These are phyloP conservation scores for Zymoseptoria tritici DNA, from an alignment of 2,329 filamentous ascomycete genomes.

Conservation along the genomic window DNA sequence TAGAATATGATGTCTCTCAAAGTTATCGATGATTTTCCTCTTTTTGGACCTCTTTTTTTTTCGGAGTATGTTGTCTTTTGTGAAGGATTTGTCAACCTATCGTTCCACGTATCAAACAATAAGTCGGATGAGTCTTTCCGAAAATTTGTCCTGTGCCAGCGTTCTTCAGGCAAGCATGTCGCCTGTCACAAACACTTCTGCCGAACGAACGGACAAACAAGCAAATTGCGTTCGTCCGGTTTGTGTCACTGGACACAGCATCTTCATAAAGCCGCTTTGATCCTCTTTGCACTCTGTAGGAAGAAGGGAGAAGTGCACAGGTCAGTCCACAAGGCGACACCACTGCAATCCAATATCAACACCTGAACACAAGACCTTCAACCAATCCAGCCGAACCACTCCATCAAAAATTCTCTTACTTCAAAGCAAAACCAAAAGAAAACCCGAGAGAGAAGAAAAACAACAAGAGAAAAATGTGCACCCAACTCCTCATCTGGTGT, in stretches of 20 bases:
- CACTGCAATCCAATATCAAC: not conserved
- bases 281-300: not conserved
- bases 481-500: slow-evolving; percentile 30
- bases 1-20: too few species aligned
- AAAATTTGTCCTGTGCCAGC: too few species aligned
- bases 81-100: too few species aligned
- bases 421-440: too few species aligned
- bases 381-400: too few species aligned
- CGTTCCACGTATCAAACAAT: too few species aligned
- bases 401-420: too few species aligned
- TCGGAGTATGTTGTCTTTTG: too few species aligned
- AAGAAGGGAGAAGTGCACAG: too few species aligned
- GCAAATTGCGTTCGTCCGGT: not conserved
- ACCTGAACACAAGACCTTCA: not conserved
- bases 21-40: too few species aligned
- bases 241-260: not conserved
- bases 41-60: too few species aligned
- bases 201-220: not conserved
- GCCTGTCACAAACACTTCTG: not conserved
- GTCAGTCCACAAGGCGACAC: not conserved
- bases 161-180: not conserved
- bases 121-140: too few species aligned
- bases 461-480: slow-evolving; percentile 20
- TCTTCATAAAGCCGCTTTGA: not conserved
- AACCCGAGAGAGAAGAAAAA: not conserved